Conservation (phyloP, 1,284 basidiomycete genomes). For the Trametes sp. region DNA sequence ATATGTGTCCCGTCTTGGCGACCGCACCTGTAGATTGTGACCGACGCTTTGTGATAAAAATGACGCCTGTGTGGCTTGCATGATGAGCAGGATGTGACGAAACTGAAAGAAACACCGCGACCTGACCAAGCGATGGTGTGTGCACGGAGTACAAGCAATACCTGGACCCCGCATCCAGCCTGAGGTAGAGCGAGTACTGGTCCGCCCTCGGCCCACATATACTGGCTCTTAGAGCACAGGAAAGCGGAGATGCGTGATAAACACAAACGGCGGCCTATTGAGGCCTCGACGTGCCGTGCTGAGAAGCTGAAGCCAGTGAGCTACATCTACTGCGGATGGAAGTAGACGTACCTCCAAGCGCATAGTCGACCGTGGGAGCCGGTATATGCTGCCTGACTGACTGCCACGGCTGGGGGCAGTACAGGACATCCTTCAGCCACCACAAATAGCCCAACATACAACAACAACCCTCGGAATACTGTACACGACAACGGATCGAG, state of each 20-base stretch:
- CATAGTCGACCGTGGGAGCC: neutral
- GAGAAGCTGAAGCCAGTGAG: neutral
- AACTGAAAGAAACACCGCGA: too few relatives aligned
- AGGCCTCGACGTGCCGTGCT: neutral
- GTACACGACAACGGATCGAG: neutral
- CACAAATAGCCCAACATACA: neutral
- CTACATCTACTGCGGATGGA: neutral
- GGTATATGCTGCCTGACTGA: neutral
- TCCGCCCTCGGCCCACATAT: neutral
- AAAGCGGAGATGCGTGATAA: neutral
- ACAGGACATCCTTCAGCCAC: neutral
- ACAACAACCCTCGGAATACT: neutral
- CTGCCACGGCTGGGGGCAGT: neutral
- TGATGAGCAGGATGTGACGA: too few relatives aligned
- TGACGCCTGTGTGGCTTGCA: too few relatives aligned
- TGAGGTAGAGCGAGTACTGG: too few relatives aligned
- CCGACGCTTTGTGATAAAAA: too few relatives aligned
- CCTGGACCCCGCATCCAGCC: too few relatives aligned
- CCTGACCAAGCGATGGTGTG: too few relatives aligned
- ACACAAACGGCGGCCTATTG: neutral
- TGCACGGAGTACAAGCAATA: too few relatives aligned
- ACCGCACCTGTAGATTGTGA: too few relatives aligned
- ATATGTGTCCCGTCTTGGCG: too few relatives aligned
- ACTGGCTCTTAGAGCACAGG: neutral
- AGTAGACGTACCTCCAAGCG: neutral